Base-by-base conservation (phyloP, 2,329 filamentous ascomycete species). In the Talaromyces sp. region DNA sequence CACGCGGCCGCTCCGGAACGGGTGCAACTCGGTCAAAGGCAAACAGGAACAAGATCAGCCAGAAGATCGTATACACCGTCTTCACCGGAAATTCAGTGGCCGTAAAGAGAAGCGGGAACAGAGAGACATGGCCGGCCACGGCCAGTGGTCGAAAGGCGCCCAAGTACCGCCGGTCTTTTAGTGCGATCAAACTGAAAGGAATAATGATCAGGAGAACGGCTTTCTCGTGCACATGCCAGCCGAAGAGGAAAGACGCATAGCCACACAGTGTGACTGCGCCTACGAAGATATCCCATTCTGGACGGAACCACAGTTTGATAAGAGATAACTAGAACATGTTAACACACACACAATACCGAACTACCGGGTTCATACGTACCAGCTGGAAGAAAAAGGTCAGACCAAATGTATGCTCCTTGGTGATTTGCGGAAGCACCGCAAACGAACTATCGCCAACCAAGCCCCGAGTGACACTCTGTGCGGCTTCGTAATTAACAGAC, bases 171-270 rank as follows among this genome's bases (percentile, higher is more conserved):
- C 95, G 87, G 74, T 98, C 93, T 73, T 89, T 90, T 57, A 98
- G 85, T 0, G 94, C 93, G 63, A 98, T 89, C 64, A 99, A 84
- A 68, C 91, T 96, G 81, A 98, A 98, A 0, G 95, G 95, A 56
- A 98, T 90, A 67, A 99, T 92, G 71, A 98, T 89, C 23, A 98
- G 85, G 27, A 99, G 84, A 61, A 99, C 90, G 1, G 95, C 95
- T 77, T 99, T 99, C 73, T 99, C 95, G 70, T 99, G 95, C 8
- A 99, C 95, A 72, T 99, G 95, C 92, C 94, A 99, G 61, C 95
- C 94, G 69, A 98, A 98, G 9, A 99, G 83, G 78, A 99, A 99
- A 0, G 94, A 97, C 0, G 94, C 90, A 72, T 97, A 99, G 62
- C 91, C 95, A 71, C 95, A 98, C 16, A 98, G 86, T 0, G 94